Evolutionary conservation across 345 rosid species (phyloP).

Genomic region (Aquilaria yunnanensis): DNA sequence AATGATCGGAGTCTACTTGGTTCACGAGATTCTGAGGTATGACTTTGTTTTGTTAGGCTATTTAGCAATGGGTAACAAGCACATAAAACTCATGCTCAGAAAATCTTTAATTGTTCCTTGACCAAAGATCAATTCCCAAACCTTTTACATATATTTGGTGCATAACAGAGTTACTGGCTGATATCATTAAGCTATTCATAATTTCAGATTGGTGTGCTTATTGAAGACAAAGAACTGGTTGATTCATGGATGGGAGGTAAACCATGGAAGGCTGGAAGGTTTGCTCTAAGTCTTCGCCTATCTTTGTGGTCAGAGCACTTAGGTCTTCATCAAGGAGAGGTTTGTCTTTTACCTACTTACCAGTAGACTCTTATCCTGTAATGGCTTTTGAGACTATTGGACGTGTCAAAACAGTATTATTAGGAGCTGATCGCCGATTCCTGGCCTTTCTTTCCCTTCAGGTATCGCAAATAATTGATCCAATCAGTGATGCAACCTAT

Average conservation of each 20-base stretch:
- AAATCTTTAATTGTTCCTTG: no score
- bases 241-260: constrained; percentile 89
- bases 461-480: constrained; percentile 70
- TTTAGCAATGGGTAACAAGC: no score
- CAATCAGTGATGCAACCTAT: constrained; percentile 80
- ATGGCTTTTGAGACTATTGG: no score
- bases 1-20: constrained; percentile 97
- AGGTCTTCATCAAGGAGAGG: constrained; percentile 76
- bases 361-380: no score
- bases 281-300: constrained; percentile 76
- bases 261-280: constrained; percentile 96
- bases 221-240: constrained; percentile 84
- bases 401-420: no score
- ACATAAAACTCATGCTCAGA: no score
- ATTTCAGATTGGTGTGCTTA: constrained; percentile 76
- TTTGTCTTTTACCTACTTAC: constrained; percentile 21
- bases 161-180: no score
- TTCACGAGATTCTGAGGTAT: constrained; percentile 99
- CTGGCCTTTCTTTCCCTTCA: constrained; percentile 20
- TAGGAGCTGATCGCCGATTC: no score
- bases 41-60: not conserved
- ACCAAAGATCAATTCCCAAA: no score
- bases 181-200: constrained; percentile 2
- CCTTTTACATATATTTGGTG: no score
- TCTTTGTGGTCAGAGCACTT: constrained; percentile 98